These are phyloP conservation scores for Starmerella khaoyaiensis DNA, from an alignment of 805 yeast species.

Conservation along the genomic window DNA sequence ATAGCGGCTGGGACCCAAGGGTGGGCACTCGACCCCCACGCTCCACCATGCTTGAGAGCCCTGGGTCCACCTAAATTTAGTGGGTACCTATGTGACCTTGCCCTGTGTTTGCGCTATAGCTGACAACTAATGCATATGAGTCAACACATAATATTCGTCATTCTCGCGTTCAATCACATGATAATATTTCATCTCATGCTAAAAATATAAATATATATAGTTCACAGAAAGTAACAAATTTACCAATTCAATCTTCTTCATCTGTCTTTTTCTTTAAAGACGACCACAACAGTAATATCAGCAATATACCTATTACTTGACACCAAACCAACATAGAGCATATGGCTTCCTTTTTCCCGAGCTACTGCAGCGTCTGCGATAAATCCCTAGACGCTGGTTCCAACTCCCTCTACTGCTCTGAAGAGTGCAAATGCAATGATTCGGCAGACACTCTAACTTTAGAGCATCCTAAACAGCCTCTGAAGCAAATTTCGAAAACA, in stretches of 20 bases:
- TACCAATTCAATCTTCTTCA: not conserved
- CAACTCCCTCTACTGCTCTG: constrained; percentile 27
- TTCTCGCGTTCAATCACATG: constrained; percentile 14
- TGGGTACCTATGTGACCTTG: not conserved
- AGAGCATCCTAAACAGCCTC: not conserved
- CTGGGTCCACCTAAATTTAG: too few relatives aligned
- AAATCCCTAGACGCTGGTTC: constrained; percentile 22
- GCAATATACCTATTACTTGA: too few relatives aligned
- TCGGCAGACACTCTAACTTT: constrained; percentile 1
- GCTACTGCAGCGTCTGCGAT: constrained; percentile 30
- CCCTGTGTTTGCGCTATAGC: not conserved
- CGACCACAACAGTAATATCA: not conserved
- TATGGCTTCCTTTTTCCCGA: constrained; percentile 22
- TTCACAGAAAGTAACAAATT: not conserved
- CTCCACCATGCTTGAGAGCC: too few relatives aligned
- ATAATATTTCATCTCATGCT: not conserved
- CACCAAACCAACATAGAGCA: constrained; percentile 1
- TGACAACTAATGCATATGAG: constrained; percentile 6
- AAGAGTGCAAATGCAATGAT: constrained; percentile 25
- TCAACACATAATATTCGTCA: constrained; percentile 12
- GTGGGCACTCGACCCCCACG: too few relatives aligned
- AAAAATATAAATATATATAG: constrained; percentile 2
- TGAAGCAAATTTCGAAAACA: not conserved
- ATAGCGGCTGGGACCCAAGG: too few relatives aligned
- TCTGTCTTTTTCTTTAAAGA: not conserved